Evolutionary conservation across 495 filamentous ascomycete species (phyloP).

Genomic region (Thozetella sp.): DNA sequence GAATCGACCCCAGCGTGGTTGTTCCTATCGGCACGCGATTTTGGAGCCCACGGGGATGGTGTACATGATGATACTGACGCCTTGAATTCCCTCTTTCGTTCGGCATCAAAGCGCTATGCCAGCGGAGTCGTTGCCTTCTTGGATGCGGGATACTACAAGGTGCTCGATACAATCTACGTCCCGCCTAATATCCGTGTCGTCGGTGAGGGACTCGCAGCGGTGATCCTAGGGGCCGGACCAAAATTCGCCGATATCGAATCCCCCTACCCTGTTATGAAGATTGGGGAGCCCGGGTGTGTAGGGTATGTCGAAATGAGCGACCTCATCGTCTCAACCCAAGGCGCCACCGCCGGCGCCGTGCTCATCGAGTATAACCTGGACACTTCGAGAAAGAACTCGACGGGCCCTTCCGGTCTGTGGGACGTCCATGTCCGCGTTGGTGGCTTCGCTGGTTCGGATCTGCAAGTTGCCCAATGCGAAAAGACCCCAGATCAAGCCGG

Average conservation of each 20-base stretch:
- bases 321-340: constrained; percentile 42
- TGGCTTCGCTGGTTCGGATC: constrained; percentile 74
- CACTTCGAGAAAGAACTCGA: constrained; percentile 5
- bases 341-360: constrained; percentile 49
- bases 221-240: constrained; percentile 43
- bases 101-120: constrained; percentile 30
- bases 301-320: constrained; percentile 61
- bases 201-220: constrained; percentile 45
- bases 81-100: constrained; percentile 18
- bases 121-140: constrained; percentile 59
- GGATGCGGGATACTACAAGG: constrained; percentile 49
- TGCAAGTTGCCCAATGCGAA: constrained; percentile 72
- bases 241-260: constrained; percentile 48
- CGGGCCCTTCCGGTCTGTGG: constrained; percentile 72
- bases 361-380: constrained; percentile 87
- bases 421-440: constrained; percentile 87
- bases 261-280: constrained; percentile 51
- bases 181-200: constrained; percentile 48
- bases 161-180: constrained; percentile 46
- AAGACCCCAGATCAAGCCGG: constrained; percentile 61
- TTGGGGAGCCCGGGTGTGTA: constrained; percentile 51
- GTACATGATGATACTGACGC: constrained; percentile 28
- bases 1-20: constrained; percentile 40
- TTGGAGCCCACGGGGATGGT: constrained; percentile 26
- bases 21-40: constrained; percentile 28